These are phyloP conservation scores for Penicillium verrucosum DNA, from an alignment of 2,329 filamentous ascomycete genomes.

Conservation along the genomic window DNA sequence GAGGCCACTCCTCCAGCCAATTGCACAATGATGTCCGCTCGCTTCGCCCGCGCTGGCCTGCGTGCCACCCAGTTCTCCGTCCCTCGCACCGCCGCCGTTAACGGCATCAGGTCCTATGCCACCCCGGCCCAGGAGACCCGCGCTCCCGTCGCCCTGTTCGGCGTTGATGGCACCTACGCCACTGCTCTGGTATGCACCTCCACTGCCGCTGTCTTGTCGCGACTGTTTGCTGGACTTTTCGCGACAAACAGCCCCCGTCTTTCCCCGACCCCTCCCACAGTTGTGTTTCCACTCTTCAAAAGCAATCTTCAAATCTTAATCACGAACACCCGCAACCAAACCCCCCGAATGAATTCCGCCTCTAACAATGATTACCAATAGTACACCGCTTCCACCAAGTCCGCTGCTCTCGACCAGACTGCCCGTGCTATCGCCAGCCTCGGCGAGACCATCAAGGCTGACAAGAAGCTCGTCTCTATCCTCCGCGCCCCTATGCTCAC, in stretches of 20 bases:
- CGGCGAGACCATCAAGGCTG: slow-evolving; percentile 69
- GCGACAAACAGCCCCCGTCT: slow-evolving; percentile 8
- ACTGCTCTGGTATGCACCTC: slow-evolving; percentile 80
- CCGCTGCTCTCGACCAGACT: slow-evolving; percentile 76
- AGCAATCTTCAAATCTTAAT: slow-evolving; percentile 8
- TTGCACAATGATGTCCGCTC: slow-evolving; percentile 54
- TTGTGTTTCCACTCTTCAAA: slow-evolving; percentile 13
- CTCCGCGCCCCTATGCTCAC: slow-evolving; percentile 77
- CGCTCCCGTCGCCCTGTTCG: slow-evolving; percentile 87
- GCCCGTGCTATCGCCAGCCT: slow-evolving; percentile 75
- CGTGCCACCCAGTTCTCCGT: slow-evolving; percentile 50
- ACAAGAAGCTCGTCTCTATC: slow-evolving; percentile 74
- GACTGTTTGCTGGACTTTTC: slow-evolving; percentile 6
- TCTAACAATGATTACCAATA: slow-evolving; percentile 40
- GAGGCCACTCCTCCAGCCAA: slow-evolving; percentile 25
- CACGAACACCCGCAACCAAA: background rate
- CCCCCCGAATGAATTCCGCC: background rate
- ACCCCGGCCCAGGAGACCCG: slow-evolving; percentile 65
- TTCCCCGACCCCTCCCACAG: slow-evolving; percentile 19
- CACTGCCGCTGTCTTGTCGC: slow-evolving; percentile 1
- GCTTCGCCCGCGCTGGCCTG: slow-evolving; percentile 55
- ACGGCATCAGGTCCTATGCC: slow-evolving; percentile 70
- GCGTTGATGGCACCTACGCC: slow-evolving; percentile 96
- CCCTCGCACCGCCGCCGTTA: slow-evolving; percentile 40
- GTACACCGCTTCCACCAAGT: slow-evolving; percentile 96